Evolutionary conservation across 306 rosid species (phyloP).

Genomic region (Ormosia semicastrata): DNA sequence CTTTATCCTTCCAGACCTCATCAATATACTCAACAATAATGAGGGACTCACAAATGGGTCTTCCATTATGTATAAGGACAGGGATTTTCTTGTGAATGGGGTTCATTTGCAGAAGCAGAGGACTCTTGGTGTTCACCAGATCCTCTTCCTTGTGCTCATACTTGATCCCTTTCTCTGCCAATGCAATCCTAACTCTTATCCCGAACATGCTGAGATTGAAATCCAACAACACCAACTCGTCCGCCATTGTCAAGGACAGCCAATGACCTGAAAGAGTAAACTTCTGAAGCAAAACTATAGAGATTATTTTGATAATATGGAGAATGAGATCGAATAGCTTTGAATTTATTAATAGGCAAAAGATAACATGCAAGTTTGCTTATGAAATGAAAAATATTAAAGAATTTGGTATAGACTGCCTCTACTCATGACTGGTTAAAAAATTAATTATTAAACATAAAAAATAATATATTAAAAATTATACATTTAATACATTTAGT

Average conservation of each 20-base stretch:
- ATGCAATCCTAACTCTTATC: neutral
- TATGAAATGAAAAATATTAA: too few relatives aligned
- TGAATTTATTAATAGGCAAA: neutral
- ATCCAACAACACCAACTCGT: neutral
- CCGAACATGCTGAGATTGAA: neutral
- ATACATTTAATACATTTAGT: too few relatives aligned
- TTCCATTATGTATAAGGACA: constrained; percentile 35
- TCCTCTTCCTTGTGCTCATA: neutral
- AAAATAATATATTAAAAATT: too few relatives aligned
- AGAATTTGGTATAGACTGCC: too few relatives aligned
- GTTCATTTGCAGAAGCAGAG: neutral
- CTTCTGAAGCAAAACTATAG: neutral
- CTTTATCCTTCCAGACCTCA: constrained; percentile 23
- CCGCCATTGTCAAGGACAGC: neutral
- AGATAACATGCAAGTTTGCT: neutral
- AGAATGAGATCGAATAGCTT: neutral
- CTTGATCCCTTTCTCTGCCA: neutral
- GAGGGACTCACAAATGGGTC: constrained; percentile 28
- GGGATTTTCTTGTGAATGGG: constrained; percentile 31
- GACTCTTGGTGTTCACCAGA: neutral
- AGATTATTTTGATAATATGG: neutral
- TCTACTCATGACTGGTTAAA: too few relatives aligned
- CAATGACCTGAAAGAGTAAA: neutral
- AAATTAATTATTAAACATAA: too few relatives aligned
- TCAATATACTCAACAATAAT: constrained; percentile 29